Base-by-base conservation (phyloP, 164 flowering plant species). In the Cinnamomum micranthum region DNA sequence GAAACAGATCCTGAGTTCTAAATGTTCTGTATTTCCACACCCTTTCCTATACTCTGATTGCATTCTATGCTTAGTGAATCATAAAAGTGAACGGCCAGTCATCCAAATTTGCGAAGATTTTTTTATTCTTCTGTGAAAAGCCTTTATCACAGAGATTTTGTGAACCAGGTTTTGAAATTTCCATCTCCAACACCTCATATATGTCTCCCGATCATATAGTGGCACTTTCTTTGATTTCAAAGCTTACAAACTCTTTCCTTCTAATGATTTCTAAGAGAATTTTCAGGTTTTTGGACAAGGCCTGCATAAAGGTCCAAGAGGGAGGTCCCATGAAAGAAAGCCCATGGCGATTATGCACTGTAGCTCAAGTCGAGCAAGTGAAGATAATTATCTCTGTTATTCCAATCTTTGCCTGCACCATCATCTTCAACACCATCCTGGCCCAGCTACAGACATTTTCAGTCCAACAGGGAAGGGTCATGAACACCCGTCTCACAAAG, bases 261-360 rank as follows among this genome's bases (percentile, higher is more conserved):
- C 47, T 2, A 67, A 67, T 19, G 20, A 67, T 67, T 67, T 64
- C 14, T 28, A 9, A 25, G 7, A 31, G 17, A 47, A 25, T 22
- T n/a, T 77, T 67, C 87, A 94, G 97, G 82, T 95, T 89, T 83
- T 75, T 95, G 87, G 95, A 95, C 87, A 95, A 93, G 76, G 99
- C 99, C 23, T 90, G 93, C 90, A 86, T 95, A 66, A 89, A 78
- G 77, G 71, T 50, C 13, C 77, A 81, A 81, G 90, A 85, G 14
- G 85, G 77, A 17, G 71, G 35, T 14, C 76, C 72, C 4, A 65
- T 35, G 2, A 81, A 77, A 62, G 95, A 93, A 74, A 85, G 88
- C 71, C 87, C 89, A 50, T 92, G 94, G 97, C 84, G 82, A 69
- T 77, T 89, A 33, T 92, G 97, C 84, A 85, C 88, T 0, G 84